Conservation (phyloP, 768 basidiomycete species). For the Chlorophyllum brunneum region DNA sequence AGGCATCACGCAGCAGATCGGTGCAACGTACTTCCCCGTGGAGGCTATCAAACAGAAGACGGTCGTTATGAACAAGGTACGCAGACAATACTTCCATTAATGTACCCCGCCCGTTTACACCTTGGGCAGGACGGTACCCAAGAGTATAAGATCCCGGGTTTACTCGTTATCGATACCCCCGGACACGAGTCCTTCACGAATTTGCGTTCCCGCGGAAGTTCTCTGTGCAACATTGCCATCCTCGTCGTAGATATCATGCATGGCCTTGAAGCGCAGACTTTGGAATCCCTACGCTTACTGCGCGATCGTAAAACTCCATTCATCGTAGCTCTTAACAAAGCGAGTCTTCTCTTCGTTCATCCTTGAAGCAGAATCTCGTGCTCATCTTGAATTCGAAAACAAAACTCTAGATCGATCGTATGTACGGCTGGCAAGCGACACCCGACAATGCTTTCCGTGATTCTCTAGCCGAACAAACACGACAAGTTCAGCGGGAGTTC, state of each 20-base stretch:
- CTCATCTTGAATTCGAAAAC: constrained; percentile 5
- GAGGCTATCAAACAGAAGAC: constrained; percentile 95
- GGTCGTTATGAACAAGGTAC: constrained; percentile 82
- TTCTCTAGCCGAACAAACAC: constrained; percentile 79
- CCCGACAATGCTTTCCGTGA: constrained; percentile 92
- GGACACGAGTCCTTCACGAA: constrained; percentile 99
- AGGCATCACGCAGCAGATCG: constrained; percentile 99
- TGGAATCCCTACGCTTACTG: constrained; percentile 91
- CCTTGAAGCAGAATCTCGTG: neutral
- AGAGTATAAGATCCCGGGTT: constrained; percentile 96
- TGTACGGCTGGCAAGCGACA: constrained; percentile 91
- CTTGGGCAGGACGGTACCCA: constrained; percentile 60
- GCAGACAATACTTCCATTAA: constrained; percentile 10
- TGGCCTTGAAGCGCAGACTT: constrained; percentile 95
- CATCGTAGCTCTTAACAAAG: constrained; percentile 98
- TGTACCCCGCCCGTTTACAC: neutral
- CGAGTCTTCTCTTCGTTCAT: constrained; percentile 19
- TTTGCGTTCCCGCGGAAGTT: constrained; percentile 90
- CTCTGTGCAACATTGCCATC: constrained; percentile 97
- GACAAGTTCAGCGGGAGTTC: constrained; percentile 84
- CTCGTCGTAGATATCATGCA: constrained; percentile 99
- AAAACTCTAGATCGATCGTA: constrained; percentile 85
- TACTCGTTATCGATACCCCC: constrained; percentile 95
- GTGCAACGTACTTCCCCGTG: constrained; percentile 98
- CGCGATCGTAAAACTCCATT: constrained; percentile 95